Evolutionary conservation across 169 alveolate species (phyloP).

Genomic region (Babesia gibsoni): DNA sequence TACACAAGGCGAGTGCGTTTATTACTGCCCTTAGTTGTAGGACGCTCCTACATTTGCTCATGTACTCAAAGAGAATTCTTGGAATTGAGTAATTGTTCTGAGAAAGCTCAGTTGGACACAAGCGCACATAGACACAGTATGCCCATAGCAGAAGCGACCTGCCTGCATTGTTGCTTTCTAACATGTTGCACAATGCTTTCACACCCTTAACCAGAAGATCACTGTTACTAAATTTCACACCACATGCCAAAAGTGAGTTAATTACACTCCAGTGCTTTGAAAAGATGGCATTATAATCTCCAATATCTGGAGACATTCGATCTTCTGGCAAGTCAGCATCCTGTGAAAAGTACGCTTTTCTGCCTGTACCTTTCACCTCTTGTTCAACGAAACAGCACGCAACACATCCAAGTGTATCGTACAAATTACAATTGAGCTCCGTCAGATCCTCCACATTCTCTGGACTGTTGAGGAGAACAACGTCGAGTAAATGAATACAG

Average conservation of each 20-base stretch:
- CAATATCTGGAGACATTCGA: slow-evolving; percentile 29
- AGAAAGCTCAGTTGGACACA: slow-evolving; percentile 67
- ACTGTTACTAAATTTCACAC: slow-evolving; percentile 18
- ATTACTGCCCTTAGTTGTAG: slow-evolving; percentile 64
- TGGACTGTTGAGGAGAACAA: neutral
- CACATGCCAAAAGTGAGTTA: slow-evolving; percentile 14
- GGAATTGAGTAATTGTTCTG: slow-evolving; percentile 64
- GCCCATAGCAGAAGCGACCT: slow-evolving; percentile 45
- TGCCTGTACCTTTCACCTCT: slow-evolving; percentile 1
- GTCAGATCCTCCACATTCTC: neutral
- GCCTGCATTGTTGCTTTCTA: slow-evolving; percentile 3
- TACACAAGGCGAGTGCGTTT: slow-evolving; percentile 64
- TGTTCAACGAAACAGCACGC: slow-evolving; percentile 32
- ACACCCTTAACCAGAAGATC: slow-evolving; percentile 36
- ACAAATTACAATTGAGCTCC: neutral
- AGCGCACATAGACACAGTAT: slow-evolving; percentile 26
- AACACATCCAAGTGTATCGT: slow-evolving; percentile 1
- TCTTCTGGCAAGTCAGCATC: slow-evolving; percentile 5
- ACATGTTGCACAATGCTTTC: slow-evolving; percentile 23
- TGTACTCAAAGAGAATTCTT: slow-evolving; percentile 67
- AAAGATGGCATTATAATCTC: slow-evolving; percentile 16
- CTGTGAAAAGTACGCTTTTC: neutral
- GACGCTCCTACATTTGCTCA: slow-evolving; percentile 62
- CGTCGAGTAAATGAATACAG: slow-evolving; percentile 22
- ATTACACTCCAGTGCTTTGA: slow-evolving; percentile 53